Evolutionary conservation across 2,329 filamentous ascomycete genomes (phyloP), one percentile per base, ranked within the genome.

Genomic region (Fusarium pseudograminearum): DNA sequence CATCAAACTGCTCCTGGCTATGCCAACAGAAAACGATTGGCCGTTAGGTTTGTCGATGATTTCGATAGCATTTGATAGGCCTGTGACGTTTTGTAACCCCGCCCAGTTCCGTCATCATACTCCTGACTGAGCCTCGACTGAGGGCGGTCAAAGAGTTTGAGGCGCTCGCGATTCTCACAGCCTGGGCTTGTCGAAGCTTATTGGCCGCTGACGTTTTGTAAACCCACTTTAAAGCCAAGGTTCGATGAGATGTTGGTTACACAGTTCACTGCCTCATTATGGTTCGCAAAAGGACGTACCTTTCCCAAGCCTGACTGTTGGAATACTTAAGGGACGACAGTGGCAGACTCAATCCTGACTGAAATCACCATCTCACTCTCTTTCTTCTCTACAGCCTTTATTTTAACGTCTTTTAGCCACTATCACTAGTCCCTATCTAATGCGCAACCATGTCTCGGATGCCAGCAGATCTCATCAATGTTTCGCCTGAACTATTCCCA

Each of bases 171-270:
- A 38, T 20, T 20, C 10, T 7, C 1, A 20, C 5, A 38, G 1
- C 10, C 18, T 12, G 20, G 9, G 1, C 5, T 3, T n/a, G 0
- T 20, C 20, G 18, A 38, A 38, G 10, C 0, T 6, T 20, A 38
- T 38, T 38, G 36, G 36, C 11, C 10, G 0, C 2, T 20, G 36
- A 38, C 36, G 36, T 12, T 38, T 14, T 38, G n/a, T 4, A 3
- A 20, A 4, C 36, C n/a, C 10, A 38, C 36, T 20, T 38, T 38
- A 14, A 20, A 38, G 36, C 5, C 5, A 20, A 2, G 4, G 3
- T 20, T 20, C 8, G 0, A 38, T 20, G 10, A 38, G 18, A 38
- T 20, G 4, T 38, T 38, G 34, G 18, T n/a, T 12, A n/a, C 34
- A n/a, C 18, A 0, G 2, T 5, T 11, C 10, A 36, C 10, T 38